phyloP scores from a whole-genome alignment of 805 yeast species.

The Jamesozyma lodderae region DNA sequence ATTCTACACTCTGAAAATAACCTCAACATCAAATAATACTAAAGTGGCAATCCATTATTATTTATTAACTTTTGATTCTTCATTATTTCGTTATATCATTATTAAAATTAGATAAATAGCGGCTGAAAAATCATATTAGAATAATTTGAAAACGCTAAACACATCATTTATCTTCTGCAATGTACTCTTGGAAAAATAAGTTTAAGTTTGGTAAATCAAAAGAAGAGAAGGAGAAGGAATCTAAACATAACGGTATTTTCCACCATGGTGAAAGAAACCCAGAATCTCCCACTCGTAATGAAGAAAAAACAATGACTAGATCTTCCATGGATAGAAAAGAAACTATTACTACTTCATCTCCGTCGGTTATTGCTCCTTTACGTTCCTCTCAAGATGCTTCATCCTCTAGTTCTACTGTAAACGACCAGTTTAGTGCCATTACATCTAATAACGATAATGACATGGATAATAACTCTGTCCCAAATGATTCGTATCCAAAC shows the following conservation, averaged over 20 bases:
- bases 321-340: slow-evolving; percentile 15
- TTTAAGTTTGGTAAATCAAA: slow-evolving; percentile 29
- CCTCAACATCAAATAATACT: too few species aligned
- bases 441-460: background rate
- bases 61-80: too few species aligned
- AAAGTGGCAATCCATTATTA: too few species aligned
- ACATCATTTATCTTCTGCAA: slow-evolving; percentile 1
- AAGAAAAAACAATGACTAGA: background rate
- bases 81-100: too few species aligned
- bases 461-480: background rate
- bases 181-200: slow-evolving; percentile 30
- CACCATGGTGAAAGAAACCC: slow-evolving; percentile 1
- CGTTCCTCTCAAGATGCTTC: slow-evolving; percentile 20
- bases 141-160: too few species aligned
- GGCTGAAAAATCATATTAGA: too few species aligned
- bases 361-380: slow-evolving; percentile 21
- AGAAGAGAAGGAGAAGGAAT: slow-evolving; percentile 23
- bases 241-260: slow-evolving; percentile 6
- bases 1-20: too few species aligned
- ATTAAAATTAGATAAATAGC: too few species aligned
- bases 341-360: slow-evolving; percentile 21
- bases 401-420: slow-evolving; percentile 19
- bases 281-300: background rate
- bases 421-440: slow-evolving; percentile 5
- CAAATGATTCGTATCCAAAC: background rate